Evolutionary conservation across 169 alveolate genomes (phyloP).

Genomic region (Plasmodium vinckei): DNA sequence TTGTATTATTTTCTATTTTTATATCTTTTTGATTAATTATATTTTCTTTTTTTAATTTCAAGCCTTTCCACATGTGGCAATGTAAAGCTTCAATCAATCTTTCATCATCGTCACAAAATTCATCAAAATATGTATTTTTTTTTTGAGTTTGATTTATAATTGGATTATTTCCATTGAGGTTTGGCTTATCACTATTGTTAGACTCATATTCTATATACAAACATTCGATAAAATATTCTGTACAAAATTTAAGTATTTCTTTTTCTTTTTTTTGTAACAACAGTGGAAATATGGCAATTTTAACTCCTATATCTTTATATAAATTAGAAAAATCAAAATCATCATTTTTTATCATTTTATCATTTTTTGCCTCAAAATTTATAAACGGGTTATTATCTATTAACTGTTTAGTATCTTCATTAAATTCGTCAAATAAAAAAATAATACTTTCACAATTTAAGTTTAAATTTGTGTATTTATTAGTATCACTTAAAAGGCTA

Average conservation of each 20-base stretch:
- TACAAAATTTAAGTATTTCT: slow-evolving; percentile 27
- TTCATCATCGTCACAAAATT: slow-evolving; percentile 38
- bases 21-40: slow-evolving; percentile 7
- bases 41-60: slow-evolving; percentile 24
- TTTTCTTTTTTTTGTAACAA: slow-evolving; percentile 34
- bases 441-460: slow-evolving; percentile 42
- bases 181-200: neutral
- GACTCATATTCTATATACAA: slow-evolving; percentile 41
- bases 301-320: slow-evolving; percentile 54
- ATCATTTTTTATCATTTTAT: slow-evolving; percentile 36
- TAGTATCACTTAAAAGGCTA: neutral
- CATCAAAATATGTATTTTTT: neutral
- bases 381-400: slow-evolving; percentile 49
- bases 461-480: neutral
- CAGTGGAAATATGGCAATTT: slow-evolving; percentile 64
- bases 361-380: slow-evolving; percentile 26
- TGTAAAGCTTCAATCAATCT: slow-evolving; percentile 65
- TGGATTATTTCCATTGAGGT: neutral
- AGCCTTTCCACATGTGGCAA: slow-evolving; percentile 69
- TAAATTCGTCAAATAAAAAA: slow-evolving; percentile 46
- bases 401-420: slow-evolving; percentile 15
- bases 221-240: slow-evolving; percentile 69
- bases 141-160: neutral
- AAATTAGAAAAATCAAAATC: slow-evolving; percentile 63
- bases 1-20: neutral